These are phyloP conservation scores for Ophiocordyceps camponoti-leonardi DNA, from an alignment of 2,329 filamentous ascomycete species.

Conservation along the genomic window DNA sequence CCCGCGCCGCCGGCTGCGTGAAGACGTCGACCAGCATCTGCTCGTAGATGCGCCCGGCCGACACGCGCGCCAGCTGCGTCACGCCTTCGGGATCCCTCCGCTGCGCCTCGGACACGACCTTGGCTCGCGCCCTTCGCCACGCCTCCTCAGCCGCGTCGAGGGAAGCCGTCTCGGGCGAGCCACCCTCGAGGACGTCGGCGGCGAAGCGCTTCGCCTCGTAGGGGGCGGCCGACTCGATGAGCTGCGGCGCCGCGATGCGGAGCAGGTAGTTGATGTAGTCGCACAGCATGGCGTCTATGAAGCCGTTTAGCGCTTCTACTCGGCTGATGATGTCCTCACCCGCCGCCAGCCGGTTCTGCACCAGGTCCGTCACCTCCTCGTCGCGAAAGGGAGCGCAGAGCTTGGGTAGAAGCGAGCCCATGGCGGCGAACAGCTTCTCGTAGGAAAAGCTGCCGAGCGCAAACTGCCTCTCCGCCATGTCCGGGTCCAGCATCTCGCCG, in stretches of 20 bases:
- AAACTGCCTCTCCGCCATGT: slow-evolving; percentile 53
- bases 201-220: slow-evolving; percentile 63
- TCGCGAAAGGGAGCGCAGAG: slow-evolving; percentile 72
- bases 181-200: slow-evolving; percentile 40
- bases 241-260: slow-evolving; percentile 50
- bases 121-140: slow-evolving; percentile 47
- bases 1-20: slow-evolving; percentile 43
- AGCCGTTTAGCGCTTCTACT: slow-evolving; percentile 55
- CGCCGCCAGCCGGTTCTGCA: slow-evolving; percentile 37
- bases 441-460: slow-evolving; percentile 60
- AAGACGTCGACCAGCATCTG: slow-evolving; percentile 62
- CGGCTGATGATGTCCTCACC: slow-evolving; percentile 55
- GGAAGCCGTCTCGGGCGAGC: slow-evolving; percentile 22
- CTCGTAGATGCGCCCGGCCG: slow-evolving; percentile 53
- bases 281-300: slow-evolving; percentile 61
- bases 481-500: slow-evolving; percentile 56
- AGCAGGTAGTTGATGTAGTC: slow-evolving; percentile 74
- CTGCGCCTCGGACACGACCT: slow-evolving; percentile 47
- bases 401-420: slow-evolving; percentile 58
- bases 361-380: slow-evolving; percentile 51
- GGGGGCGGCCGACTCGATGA: slow-evolving; percentile 52
- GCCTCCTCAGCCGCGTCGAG: slow-evolving; percentile 44
- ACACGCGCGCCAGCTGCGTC: slow-evolving; percentile 44
- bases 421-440: slow-evolving; percentile 61
- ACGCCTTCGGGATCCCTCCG: slow-evolving; percentile 53